Conservation (phyloP, 805 yeast genomes). For the Hermanozyma aechmeae region DNA sequence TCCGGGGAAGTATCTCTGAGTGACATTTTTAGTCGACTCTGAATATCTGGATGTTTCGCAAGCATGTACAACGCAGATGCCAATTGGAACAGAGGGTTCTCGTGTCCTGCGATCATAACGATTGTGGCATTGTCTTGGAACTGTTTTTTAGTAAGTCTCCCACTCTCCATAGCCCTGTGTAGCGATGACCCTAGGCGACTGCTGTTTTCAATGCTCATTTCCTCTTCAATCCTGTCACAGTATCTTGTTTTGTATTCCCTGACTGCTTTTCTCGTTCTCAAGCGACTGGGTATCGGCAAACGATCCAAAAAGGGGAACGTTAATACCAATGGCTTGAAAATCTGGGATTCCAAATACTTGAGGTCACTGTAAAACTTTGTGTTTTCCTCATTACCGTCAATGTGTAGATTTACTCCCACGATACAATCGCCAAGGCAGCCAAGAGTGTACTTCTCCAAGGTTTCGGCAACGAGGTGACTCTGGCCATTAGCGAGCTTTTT, state of each 20-base stretch:
- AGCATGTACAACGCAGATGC: slow-evolving; percentile 38
- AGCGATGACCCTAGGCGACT: slow-evolving; percentile 15
- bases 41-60: slow-evolving; percentile 31
- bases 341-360: slow-evolving; percentile 39
- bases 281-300: slow-evolving; percentile 40
- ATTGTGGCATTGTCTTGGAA: slow-evolving; percentile 46
- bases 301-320: slow-evolving; percentile 47
- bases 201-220: slow-evolving; percentile 27
- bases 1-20: too few species aligned
- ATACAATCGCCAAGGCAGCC: slow-evolving; percentile 43
- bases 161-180: slow-evolving; percentile 27
- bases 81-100: slow-evolving; percentile 47
- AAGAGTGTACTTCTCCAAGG: slow-evolving; percentile 38
- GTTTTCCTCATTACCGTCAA: slow-evolving; percentile 20
- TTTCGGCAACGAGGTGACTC: slow-evolving; percentile 19
- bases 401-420: slow-evolving; percentile 39
- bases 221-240: slow-evolving; percentile 11
- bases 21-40: slow-evolving; percentile 6
- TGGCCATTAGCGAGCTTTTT: too few species aligned
- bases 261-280: slow-evolving; percentile 27
- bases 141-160: slow-evolving; percentile 34
- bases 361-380: slow-evolving; percentile 30
- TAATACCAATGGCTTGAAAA: slow-evolving; percentile 45
- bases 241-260: slow-evolving; percentile 12
- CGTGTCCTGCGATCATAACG: slow-evolving; percentile 54